Evolutionary conservation across 495 filamentous ascomycete genomes (phyloP), one percentile per base, ranked within the genome.

Genomic region (Evernia prunastri): DNA sequence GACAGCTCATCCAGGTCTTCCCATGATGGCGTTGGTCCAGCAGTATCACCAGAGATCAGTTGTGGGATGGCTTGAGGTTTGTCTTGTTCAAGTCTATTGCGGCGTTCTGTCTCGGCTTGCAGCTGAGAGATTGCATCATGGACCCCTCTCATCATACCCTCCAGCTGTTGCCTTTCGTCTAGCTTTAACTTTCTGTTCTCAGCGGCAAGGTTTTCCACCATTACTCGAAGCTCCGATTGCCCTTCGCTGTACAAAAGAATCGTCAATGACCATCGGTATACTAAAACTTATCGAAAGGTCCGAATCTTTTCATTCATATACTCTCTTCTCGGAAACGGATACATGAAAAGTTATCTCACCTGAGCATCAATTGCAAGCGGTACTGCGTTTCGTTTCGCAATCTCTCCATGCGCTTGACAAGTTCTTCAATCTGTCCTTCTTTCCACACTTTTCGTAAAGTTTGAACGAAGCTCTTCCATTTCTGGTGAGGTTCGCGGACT

Each of bases 351-450:
- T 12, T 12, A 12, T n/a, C 54, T 57, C 9, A 76, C 63, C 47
- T 61, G 18, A 70, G 60, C 56, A 66, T 58, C 60, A 65, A 40
- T 59, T 69, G 60, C 35, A 60, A 60, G 59, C 62, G 17, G 23
- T 58, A 60, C 11, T 57, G 54, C 9, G 11, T 57, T 37, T 33
- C 8, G 23, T 25, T 57, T 57, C 67, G 64, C n/a, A 71, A 58
- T 31, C 51, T 45, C 31, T 71, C 66, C 11, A 74, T 43, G 31
- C 67, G 64, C 25, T 56, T 60, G 10, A 64, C 56, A 25, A 72
- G 65, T 15, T 58, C 47, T 35, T 54, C 53, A 25, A 74, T 60
- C 29, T 70, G 42, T n/a, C 64, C 63, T 59, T 67, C 58, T 39
- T 67, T 67, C 47, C 67, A 66, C 33, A 61, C 61, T 20, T 59